These are phyloP conservation scores for Sphaerulina musiva DNA, from an alignment of 2,329 filamentous ascomycete species.

Conservation along the genomic window DNA sequence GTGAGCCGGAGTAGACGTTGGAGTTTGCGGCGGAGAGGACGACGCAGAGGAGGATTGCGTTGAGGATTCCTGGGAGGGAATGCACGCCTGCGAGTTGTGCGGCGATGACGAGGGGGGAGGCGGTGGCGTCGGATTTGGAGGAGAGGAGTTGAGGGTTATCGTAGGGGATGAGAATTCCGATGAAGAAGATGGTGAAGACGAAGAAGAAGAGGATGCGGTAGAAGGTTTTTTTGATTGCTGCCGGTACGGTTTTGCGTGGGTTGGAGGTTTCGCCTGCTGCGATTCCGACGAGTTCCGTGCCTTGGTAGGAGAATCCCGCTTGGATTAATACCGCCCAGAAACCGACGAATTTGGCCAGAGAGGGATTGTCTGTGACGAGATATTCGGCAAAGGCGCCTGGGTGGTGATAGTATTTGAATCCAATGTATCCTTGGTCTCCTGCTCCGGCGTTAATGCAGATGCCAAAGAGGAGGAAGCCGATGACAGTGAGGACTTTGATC, in stretches of 20 bases:
- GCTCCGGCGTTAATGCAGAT: conserved; percentile 38
- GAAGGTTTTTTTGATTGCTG: conserved; percentile 35
- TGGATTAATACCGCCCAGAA: conserved; percentile 54
- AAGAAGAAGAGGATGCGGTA: conserved; percentile 36
- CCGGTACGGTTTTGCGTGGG: conserved; percentile 42
- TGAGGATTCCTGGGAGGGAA: conserved; percentile 59
- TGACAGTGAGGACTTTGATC: conserved; percentile 47
- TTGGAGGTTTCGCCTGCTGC: conserved; percentile 49
- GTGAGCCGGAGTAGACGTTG: conserved; percentile 61
- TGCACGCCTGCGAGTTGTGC: conserved; percentile 55
- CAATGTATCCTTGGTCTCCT: conserved; percentile 52
- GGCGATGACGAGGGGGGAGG: conserved; percentile 62
- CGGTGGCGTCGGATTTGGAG: conserved; percentile 40
- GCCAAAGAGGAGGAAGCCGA: conserved; percentile 41
- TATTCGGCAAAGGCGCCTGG: conserved; percentile 37
- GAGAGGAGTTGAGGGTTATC: conserved; percentile 35
- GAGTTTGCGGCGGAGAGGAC: conserved; percentile 65
- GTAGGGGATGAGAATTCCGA: conserved; percentile 33
- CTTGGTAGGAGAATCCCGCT: conserved; percentile 52
- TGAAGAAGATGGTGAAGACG: conserved; percentile 34
- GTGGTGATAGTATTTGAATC: conserved; percentile 47
- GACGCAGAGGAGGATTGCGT: conserved; percentile 63
- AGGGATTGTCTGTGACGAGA: conserved; percentile 24
- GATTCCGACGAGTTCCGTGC: conserved; percentile 50
- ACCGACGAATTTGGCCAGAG: conserved; percentile 37